Conservation (phyloP, 2,329 filamentous ascomycete species). For the Fusarium buharicum region DNA sequence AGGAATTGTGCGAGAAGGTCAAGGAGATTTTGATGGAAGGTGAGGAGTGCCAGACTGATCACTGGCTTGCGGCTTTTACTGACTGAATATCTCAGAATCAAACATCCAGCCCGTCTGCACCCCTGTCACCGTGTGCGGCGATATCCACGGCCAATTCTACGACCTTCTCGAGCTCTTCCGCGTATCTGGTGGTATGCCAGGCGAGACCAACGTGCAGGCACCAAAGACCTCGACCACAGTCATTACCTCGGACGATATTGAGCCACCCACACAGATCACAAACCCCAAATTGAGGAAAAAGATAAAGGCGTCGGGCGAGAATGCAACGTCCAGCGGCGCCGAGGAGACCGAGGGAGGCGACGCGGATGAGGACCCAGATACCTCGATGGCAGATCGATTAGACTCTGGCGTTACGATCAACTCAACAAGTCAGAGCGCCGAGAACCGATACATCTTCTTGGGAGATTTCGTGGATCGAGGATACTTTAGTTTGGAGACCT, state of each 20-base stretch:
- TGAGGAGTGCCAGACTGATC: conserved; percentile 50
- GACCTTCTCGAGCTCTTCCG: conserved; percentile 96
- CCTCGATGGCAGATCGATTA: conserved; percentile 45
- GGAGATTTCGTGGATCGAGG: conserved; percentile 98
- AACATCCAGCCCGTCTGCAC: conserved; percentile 99
- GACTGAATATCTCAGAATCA: conserved; percentile 71
- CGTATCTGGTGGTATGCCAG: conserved; percentile 95
- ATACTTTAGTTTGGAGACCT: conserved; percentile 97
- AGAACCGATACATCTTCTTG: conserved; percentile 69
- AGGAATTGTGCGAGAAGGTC: conserved; percentile 97
- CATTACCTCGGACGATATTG: conserved; percentile 91
- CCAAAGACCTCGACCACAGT: conserved; percentile 76
- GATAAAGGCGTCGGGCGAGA: conserved; percentile 64
- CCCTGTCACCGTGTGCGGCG: conserved; percentile 95
- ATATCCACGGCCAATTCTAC: conserved; percentile 99
- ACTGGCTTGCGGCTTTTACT: conserved; percentile 20
- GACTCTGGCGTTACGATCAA: conserved; percentile 52
- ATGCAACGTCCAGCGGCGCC: conserved; percentile 61
- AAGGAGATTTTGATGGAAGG: conserved; percentile 99
- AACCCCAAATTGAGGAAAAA: conserved; percentile 89
- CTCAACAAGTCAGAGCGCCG: conserved; percentile 58
- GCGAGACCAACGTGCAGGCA: conserved; percentile 75
- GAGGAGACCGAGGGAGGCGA: conserved; percentile 60
- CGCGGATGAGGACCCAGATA: conserved; percentile 48
- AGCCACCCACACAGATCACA: conserved; percentile 88